These are phyloP conservation scores for Penicillium taxi DNA, from an alignment of 495 filamentous ascomycete species.

Conservation along the genomic window DNA sequence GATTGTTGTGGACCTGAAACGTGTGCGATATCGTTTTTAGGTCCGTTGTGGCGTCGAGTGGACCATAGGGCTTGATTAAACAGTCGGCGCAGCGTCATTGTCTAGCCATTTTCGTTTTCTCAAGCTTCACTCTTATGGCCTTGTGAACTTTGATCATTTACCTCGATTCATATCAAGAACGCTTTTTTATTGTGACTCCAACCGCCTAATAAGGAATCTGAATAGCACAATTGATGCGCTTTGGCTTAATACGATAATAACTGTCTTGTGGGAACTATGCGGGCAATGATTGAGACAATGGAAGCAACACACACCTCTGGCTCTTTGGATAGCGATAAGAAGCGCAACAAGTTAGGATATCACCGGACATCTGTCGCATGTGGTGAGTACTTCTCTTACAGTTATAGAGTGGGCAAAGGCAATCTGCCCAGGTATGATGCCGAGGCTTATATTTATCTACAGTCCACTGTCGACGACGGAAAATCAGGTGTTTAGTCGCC, in stretches of 20 bases:
- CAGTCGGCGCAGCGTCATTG: slow-evolving; percentile 11
- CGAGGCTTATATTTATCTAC: slow-evolving; percentile 15
- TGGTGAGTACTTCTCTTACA: slow-evolving; percentile 73
- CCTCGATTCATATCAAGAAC: too few relatives aligned
- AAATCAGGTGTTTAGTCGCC: slow-evolving; percentile 86
- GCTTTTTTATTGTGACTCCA: too few relatives aligned
- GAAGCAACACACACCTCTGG: slow-evolving; percentile 59
- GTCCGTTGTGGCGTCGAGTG: slow-evolving; percentile 17
- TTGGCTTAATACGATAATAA: slow-evolving; percentile 26
- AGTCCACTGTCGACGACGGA: slow-evolving; percentile 93
- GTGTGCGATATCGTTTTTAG: slow-evolving; percentile 15
- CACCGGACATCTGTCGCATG: slow-evolving; percentile 96
- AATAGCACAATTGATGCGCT: slow-evolving; percentile 26
- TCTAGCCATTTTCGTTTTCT: slow-evolving; percentile 3
- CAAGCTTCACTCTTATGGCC: not conserved
- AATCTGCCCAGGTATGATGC: too few relatives aligned
- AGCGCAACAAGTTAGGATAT: slow-evolving; percentile 94
- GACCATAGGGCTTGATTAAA: slow-evolving; percentile 8
- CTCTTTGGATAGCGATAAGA: slow-evolving; percentile 59
- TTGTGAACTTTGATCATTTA: slow-evolving; percentile 3
- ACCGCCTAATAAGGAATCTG: too few relatives aligned
- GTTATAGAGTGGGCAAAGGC: too few relatives aligned
- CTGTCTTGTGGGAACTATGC: slow-evolving; percentile 32
- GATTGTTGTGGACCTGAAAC: slow-evolving; percentile 14
- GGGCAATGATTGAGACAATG: slow-evolving; percentile 49